Evolutionary conservation across 2,329 filamentous ascomycete genomes (phyloP), one percentile per base, ranked within the genome.

Genomic region (Microdochium nivale): DNA sequence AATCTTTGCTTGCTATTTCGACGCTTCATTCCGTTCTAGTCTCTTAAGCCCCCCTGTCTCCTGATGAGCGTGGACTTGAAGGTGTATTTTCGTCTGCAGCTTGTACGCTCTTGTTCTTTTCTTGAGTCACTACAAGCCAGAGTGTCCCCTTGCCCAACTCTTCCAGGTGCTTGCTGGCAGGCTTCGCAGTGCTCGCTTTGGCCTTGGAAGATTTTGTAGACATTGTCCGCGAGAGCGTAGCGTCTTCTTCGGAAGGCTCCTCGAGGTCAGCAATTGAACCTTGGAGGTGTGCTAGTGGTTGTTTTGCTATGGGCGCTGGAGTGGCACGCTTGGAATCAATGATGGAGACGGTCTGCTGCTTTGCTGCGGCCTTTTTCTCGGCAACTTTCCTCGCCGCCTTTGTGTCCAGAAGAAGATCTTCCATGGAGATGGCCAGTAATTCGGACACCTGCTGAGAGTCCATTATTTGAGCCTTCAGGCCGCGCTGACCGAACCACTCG

Each of bases 401-500:
- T 24, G 40, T 24, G 40, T 44, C 40, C 40, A 19, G 40, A 11
- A 44, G 40, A 10, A 44, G 19, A 19, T 21, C 19, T 7, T 44
- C 40, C 21, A 44, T 21, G 7, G 40, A 44, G 7, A 58, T 4
- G 7, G 54, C 54, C 1, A 60, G 44, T 13, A 53, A 23, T 19
- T 49, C 47, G 14, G 51, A 43, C 25, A 65, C 56, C 54, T 62
- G 58, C 19, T 37, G 25, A 25, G 65, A 60, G 44, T 70, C 67
- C 3, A 73, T 48, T 23, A 75, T 32, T 7, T 55, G 58, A 0
- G 70, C 70, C 10, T 67, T 58, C 2, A 76, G 56, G 0, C 72
- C 69, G 3, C 74, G 61, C 19, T 58, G 56, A 16, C 62, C 54
- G 11, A 77, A 54, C 74, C 73, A 77, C 51, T 75, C 64, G 46